A percentile compares a stretch with the other conserved stretches of the same genome.
phyloP scores from a whole-genome alignment of 345 rosid genomes.

The Eucalyptus viminalis region DNA sequence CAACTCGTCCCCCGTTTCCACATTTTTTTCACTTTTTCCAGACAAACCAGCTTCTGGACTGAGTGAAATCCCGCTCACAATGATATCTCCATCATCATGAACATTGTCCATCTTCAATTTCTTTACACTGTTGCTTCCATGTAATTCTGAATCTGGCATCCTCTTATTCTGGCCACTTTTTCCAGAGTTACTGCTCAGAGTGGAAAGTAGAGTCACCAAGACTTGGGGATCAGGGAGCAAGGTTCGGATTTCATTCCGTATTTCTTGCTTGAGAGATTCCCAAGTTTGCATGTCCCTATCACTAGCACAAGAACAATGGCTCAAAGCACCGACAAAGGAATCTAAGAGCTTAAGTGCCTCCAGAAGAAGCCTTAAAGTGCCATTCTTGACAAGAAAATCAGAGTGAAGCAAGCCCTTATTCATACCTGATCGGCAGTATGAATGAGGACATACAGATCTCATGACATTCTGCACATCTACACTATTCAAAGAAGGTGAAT shows the following conservation, averaged over 20 bases:
- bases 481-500: constrained; percentile 26
- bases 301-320: constrained; percentile 5
- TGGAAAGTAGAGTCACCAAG: constrained; percentile 45
- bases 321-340: constrained; percentile 36
- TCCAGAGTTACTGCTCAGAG: constrained; percentile 21
- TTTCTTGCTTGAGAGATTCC: constrained; percentile 40
- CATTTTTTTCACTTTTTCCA: constrained; percentile 9
- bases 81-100: constrained; percentile 40
- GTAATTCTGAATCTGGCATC: constrained; percentile 17
- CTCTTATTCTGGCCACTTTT: constrained; percentile 29
- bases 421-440: constrained; percentile 61
- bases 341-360: constrained; percentile 67
- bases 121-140: constrained; percentile 18
- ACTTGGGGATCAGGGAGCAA: constrained; percentile 83
- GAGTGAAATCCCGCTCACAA: constrained; percentile 45
- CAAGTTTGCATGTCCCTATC: constrained; percentile 17
- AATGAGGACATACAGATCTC: constrained; percentile 60
- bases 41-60: constrained; percentile 12
- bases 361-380: constrained; percentile 69
- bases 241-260: constrained; percentile 52
- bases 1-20: constrained; percentile 16
- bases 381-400: constrained; percentile 73
- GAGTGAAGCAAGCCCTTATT: constrained; percentile 85
- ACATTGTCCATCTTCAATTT: constrained; percentile 17
- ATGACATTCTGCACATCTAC: constrained; percentile 44